phyloP scores from a whole-genome alignment of 345 rosid species.

The Melastoma malabathricum region DNA sequence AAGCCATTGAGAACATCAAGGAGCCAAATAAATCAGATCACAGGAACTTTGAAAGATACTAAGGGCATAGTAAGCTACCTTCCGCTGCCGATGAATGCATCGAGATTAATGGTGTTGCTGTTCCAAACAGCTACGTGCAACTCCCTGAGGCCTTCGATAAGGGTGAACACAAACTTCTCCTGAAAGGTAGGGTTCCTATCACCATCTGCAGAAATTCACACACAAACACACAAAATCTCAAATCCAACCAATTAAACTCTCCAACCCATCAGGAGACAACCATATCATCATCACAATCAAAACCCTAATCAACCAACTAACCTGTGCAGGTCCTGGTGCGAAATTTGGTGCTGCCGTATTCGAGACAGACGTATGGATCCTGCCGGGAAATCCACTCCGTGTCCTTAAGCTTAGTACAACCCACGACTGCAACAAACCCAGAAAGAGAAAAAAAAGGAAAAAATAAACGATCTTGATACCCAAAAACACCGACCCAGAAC shows the following conservation, averaged over 20 bases:
- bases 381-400: constrained; percentile 18
- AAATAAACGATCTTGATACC: not conserved
- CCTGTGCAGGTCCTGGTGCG: constrained; percentile 18
- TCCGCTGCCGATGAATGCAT: constrained; percentile 82
- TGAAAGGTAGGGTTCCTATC: constrained; percentile 70
- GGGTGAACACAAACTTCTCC: constrained; percentile 62
- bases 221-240: constrained; percentile 7
- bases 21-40: too few relatives aligned
- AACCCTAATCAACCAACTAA: not conserved
- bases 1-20: too few relatives aligned
- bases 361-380: constrained; percentile 15
- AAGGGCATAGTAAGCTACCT: constrained; percentile 22
- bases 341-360: constrained; percentile 14
- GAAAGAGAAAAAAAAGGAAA: not conserved
- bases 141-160: constrained; percentile 81
- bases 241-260: not conserved
- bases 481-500: not conserved
- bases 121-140: constrained; percentile 52
- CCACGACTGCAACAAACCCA: constrained; percentile 12
- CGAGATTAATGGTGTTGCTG: constrained; percentile 49
- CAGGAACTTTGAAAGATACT: too few relatives aligned
- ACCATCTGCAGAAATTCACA: constrained; percentile 41
- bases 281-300: not conserved
- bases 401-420: constrained; percentile 13
- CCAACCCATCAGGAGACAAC: too few relatives aligned